Conservation (phyloP, 2,329 filamentous ascomycete species). For the Didymellaceae sp. region DNA sequence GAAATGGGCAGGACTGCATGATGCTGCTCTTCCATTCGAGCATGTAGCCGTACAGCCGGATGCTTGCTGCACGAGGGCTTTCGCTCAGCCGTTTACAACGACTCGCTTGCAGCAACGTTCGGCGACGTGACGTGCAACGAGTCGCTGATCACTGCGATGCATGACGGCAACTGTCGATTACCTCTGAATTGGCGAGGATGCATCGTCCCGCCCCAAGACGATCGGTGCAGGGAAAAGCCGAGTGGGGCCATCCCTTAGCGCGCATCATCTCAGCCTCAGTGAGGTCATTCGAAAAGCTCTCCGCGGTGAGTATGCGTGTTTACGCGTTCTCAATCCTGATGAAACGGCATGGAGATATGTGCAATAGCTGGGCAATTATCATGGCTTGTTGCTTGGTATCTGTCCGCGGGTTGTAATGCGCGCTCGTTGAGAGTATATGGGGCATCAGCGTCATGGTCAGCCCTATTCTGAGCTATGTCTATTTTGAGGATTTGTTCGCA, state of each 20-base stretch:
- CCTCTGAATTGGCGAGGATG: slow-evolving; percentile 5
- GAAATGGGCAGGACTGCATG: background rate
- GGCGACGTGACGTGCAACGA: background rate
- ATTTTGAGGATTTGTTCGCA: background rate
- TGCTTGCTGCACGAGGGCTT: background rate
- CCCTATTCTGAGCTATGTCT: no score
- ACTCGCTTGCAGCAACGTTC: background rate
- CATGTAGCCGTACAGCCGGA: background rate
- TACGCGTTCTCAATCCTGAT: background rate
- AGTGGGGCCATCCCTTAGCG: slow-evolving; percentile 7
- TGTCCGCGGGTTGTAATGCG: no score
- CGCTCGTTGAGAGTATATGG: no score
- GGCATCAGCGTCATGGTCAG: no score
- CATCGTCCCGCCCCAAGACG: slow-evolving; percentile 7
- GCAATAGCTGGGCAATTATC: background rate
- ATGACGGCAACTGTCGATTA: slow-evolving; percentile 5
- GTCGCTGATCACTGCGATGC: background rate
- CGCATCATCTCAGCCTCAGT: slow-evolving; percentile 8
- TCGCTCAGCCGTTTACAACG: background rate
- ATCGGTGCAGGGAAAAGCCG: slow-evolving; percentile 7
- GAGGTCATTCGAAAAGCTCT: slow-evolving; percentile 8
- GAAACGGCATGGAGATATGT: background rate
- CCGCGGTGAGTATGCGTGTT: slow-evolving; percentile 3
- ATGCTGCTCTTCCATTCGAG: background rate
- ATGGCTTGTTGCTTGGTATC: no score